Evolutionary conservation across 371 early-diverging fungal species (phyloP), one percentile per base, ranked within the genome.

Genomic region (Mortierella sp.): DNA sequence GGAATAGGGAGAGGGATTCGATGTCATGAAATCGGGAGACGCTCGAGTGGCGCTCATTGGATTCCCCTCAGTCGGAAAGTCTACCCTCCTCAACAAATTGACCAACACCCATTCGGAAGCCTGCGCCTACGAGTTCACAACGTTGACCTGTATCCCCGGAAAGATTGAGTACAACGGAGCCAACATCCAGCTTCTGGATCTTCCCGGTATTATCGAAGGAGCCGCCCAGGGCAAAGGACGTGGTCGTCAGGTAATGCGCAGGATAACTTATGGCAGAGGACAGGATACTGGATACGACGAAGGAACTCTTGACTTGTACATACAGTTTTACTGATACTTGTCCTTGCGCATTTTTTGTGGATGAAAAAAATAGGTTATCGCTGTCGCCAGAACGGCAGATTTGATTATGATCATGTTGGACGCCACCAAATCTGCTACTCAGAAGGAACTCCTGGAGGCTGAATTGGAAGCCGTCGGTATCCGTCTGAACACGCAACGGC

Each of bases 11-110:
- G 98, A 96, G 82, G 99, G 98, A 43, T 99, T 99, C 87, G 99
- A 99, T 92, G 99, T 99, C 43, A 97, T 98, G 93, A 97, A 99
- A 90, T 96, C 97, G 48, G 99, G 99, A 16, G 99, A 99, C 88
- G 99, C 99, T 7, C 95, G 99, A 74, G 98, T 99, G 44, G 99
- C 97, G 4, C 94, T 99, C 91, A 98, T 99, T 85, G 99, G 99
- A 74, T 99, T 99, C 84, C 99, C 99, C 16, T 99, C 99, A 18
- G 99, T 99, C 29, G 99, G 99, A 73, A 99, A 99, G 90, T 97
- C 97, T 29, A 99, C 99, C 4, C 90, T 99, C 65, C 92, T 99
- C 71, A 95, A 95, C 83, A 99, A 97, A 89, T 88, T 99, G 44
- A 99, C 99, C 24, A 95, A 97, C 54, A 98, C 99, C 0, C 96